These are phyloP conservation scores for Elsinoe arachidis DNA, from an alignment of 2,329 filamentous ascomycete species.

Conservation along the genomic window DNA sequence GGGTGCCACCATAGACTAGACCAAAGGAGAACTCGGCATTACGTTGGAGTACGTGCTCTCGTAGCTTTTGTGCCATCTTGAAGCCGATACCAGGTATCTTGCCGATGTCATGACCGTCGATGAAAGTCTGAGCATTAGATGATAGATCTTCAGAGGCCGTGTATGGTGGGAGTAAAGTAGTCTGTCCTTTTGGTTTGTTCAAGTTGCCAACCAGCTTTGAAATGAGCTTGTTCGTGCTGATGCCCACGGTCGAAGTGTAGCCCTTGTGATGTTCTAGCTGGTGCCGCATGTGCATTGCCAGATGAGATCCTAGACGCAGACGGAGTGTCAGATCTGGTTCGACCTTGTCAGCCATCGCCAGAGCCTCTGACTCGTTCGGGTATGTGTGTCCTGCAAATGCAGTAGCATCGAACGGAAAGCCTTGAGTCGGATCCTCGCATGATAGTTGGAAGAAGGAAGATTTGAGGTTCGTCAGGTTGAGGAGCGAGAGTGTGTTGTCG, in stretches of 20 bases:
- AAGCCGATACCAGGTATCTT: slow-evolving; percentile 80
- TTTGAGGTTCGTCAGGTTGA: slow-evolving; percentile 57
- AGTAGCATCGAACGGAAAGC: slow-evolving; percentile 71
- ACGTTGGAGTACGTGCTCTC: slow-evolving; percentile 49
- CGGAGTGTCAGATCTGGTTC: slow-evolving; percentile 36
- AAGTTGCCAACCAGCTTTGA: slow-evolving; percentile 76
- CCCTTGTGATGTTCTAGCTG: slow-evolving; percentile 67
- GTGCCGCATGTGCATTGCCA: slow-evolving; percentile 64
- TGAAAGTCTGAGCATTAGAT: slow-evolving; percentile 50
- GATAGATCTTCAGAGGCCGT: slow-evolving; percentile 23
- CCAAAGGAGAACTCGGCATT: slow-evolving; percentile 36
- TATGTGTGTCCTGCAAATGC: slow-evolving; percentile 55
- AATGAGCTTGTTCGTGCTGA: slow-evolving; percentile 79
- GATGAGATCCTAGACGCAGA: slow-evolving; percentile 68
- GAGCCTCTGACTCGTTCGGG: slow-evolving; percentile 28
- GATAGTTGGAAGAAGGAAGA: slow-evolving; percentile 75
- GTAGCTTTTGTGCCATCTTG: slow-evolving; percentile 62
- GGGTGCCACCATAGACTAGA: slow-evolving; percentile 41
- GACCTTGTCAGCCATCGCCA: slow-evolving; percentile 5
- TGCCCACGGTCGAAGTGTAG: slow-evolving; percentile 79
- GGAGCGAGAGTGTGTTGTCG: slow-evolving; percentile 64
- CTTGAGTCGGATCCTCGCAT: slow-evolving; percentile 62
- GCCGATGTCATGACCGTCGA: slow-evolving; percentile 67
- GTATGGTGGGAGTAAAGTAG: slow-evolving; percentile 64
- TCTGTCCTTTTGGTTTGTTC: slow-evolving; percentile 83